Evolutionary conservation across 305 asterid species (phyloP).

Genomic region (Fraxinus velutina): DNA sequence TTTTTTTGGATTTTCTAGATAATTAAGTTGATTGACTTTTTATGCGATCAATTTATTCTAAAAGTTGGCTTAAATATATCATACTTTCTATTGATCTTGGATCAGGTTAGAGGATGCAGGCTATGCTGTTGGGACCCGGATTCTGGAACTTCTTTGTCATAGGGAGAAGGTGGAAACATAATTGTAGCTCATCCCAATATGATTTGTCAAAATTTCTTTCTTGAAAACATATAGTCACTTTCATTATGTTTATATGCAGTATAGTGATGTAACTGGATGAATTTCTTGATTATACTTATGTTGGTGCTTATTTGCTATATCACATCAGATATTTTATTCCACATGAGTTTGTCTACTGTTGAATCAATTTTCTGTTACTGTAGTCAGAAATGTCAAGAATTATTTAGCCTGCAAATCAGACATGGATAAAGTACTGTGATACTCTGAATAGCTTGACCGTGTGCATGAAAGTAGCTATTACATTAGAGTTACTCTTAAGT

Average conservation of each 20-base stretch:
- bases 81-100: constrained; percentile 22
- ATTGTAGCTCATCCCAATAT: constrained; percentile 8
- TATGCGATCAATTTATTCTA: not conserved
- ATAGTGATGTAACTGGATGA: not conserved
- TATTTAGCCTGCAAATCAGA: constrained; percentile 6
- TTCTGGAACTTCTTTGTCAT: constrained; percentile 85
- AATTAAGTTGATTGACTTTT: not conserved
- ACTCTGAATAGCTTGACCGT: not conserved
- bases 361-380: constrained; percentile 1
- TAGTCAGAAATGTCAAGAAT: not conserved
- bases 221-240: not conserved
- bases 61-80: not conserved
- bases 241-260: not conserved
- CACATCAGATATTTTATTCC: not conserved
- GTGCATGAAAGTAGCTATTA: constrained; percentile 3
- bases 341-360: not conserved
- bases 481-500: not conserved
- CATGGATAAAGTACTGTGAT: not conserved
- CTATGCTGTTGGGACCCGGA: constrained; percentile 81
- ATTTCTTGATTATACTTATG: not conserved
- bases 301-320: not conserved
- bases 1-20: not conserved
- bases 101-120: constrained; percentile 90
- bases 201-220: constrained; percentile 1
- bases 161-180: constrained; percentile 64